These are phyloP conservation scores for Amanita brunnescens DNA, from an alignment of 768 basidiomycete species.

Conservation along the genomic window DNA sequence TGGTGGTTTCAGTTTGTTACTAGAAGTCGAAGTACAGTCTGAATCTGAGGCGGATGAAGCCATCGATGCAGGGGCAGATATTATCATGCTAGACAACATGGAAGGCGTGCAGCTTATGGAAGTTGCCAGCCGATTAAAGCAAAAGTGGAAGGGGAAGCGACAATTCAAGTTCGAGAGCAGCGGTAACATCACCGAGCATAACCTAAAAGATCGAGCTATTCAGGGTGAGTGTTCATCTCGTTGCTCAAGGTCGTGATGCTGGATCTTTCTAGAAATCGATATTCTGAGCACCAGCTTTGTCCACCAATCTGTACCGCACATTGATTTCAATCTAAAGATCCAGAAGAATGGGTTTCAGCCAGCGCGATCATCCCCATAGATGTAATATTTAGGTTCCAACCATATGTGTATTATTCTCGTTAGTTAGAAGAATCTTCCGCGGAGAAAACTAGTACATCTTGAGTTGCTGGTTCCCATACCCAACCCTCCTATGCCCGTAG, in stretches of 20 bases:
- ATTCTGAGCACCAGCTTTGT: conserved; percentile 87
- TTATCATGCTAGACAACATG: conserved; percentile 94
- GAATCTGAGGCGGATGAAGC: conserved; percentile 93
- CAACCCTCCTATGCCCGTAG: background rate
- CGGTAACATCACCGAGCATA: conserved; percentile 88
- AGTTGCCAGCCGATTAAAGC: conserved; percentile 63
- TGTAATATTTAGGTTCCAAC: background rate
- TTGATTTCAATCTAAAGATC: conserved; percentile 97
- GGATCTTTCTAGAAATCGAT: conserved; percentile 67
- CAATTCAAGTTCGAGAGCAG: conserved; percentile 91
- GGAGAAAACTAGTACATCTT: background rate
- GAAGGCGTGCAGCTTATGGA: conserved; percentile 62
- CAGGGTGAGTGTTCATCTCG: conserved; percentile 47
- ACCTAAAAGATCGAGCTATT: conserved; percentile 72
- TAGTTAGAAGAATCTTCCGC: background rate
- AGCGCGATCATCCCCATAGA: background rate
- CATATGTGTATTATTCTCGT: background rate
- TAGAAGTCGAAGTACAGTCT: conserved; percentile 89
- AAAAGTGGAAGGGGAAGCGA: conserved; percentile 71
- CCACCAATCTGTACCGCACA: conserved; percentile 87
- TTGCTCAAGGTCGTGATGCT: background rate
- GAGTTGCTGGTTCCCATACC: too few relatives aligned
- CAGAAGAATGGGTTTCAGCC: conserved; percentile 53
- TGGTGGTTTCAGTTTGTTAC: conserved; percentile 83
- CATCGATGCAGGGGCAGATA: conserved; percentile 91